A percentile compares a stretch with the other conserved stretches of the same genome.
Evolutionary conservation across 345 rosid species (phyloP).

Genomic region (Heritiera fomes): DNA sequence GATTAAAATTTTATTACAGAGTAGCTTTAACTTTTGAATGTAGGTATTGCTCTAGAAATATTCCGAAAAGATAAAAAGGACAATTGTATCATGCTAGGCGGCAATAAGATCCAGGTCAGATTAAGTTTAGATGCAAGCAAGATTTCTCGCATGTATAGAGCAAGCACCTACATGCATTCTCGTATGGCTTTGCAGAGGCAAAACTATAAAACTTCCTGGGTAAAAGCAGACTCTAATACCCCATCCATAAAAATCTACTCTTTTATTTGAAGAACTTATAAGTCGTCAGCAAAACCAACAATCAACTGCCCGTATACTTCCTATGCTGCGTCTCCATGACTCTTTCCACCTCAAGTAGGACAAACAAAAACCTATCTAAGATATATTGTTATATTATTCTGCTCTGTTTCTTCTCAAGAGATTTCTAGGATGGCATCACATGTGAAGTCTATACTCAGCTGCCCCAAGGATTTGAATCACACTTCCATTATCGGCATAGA

Average conservation of each 20-base stretch:
- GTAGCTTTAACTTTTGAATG: not conserved
- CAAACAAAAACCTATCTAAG: not conserved
- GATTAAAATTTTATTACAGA: not conserved
- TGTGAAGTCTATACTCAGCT: not conserved
- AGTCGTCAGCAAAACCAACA: not conserved
- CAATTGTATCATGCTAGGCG: not conserved
- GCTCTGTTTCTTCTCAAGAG: not conserved
- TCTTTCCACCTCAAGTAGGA: not conserved
- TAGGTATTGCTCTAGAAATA: not conserved
- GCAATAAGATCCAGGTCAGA: not conserved
- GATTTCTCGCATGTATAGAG: not conserved
- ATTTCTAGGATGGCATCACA: not conserved
- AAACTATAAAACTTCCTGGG: not conserved
- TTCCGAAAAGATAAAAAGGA: too few species aligned
- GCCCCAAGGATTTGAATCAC: not conserved
- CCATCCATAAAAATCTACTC: not conserved
- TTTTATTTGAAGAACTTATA: not conserved
- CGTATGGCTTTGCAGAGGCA: not conserved
- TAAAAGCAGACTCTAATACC: not conserved
- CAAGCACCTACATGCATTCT: not conserved
- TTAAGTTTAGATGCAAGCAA: not conserved
- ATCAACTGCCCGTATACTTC: not conserved
- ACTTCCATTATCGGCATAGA: not conserved
- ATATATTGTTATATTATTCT: not conserved
- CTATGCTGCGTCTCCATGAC: not conserved